These are phyloP conservation scores for Teratosphaeria viscida DNA, from an alignment of 2,329 filamentous ascomycete species.

Conservation along the genomic window DNA sequence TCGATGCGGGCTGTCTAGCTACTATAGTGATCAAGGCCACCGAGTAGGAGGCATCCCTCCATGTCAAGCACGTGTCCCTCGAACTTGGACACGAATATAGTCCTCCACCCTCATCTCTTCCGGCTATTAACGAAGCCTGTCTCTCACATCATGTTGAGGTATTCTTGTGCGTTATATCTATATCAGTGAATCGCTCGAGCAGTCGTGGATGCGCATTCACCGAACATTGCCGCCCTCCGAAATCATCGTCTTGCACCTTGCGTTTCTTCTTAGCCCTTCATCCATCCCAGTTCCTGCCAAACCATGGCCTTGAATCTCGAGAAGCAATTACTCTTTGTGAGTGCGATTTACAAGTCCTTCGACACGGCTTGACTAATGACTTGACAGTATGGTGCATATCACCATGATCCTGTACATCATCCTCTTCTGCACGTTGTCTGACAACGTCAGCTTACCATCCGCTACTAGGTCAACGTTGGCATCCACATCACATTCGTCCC, in stretches of 20 bases:
- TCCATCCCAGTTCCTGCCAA: neutral
- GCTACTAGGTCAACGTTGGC: conserved; percentile 54
- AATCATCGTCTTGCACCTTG: neutral
- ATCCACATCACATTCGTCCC: conserved; percentile 77
- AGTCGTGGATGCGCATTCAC: neutral
- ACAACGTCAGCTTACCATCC: conserved; percentile 9
- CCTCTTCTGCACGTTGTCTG: conserved; percentile 2
- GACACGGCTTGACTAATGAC: conserved; percentile 4
- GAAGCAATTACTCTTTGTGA: conserved; percentile 71
- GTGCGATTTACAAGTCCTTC: conserved; percentile 19
- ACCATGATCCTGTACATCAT: conserved; percentile 55
- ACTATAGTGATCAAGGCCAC: no score
- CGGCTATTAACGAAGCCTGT: neutral
- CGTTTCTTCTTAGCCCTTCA: neutral
- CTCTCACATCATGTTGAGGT: neutral
- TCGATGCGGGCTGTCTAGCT: neutral
- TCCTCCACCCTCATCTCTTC: neutral
- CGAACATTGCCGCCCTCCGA: neutral
- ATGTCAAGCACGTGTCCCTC: neutral
- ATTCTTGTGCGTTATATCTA: neutral
- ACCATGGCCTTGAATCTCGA: conserved; percentile 60
- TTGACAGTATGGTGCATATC: conserved; percentile 69
- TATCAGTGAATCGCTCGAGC: neutral
- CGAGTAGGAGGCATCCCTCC: neutral
- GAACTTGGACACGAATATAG: neutral